Conservation (phyloP, 1,284 basidiomycete genomes). For the Microbotryum scabiosae region DNA sequence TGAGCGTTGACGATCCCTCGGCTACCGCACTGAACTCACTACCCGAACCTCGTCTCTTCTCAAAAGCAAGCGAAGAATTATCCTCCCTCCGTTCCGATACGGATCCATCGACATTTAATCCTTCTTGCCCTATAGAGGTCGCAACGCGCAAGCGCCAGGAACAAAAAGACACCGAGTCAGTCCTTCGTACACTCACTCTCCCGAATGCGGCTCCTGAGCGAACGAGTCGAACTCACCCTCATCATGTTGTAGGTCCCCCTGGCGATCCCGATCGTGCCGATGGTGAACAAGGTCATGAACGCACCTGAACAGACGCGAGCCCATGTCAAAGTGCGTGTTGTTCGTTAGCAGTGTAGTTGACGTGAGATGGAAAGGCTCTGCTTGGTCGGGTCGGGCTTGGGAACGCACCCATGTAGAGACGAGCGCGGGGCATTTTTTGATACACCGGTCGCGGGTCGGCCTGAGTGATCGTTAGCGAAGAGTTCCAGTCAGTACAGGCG, state of each 20-base stretch:
- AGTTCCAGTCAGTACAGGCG: too few species aligned
- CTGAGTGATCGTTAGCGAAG: constrained; percentile 5
- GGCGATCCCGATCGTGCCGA: constrained; percentile 30
- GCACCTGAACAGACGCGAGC: constrained; percentile 12
- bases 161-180: neutral
- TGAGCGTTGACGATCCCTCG: too few species aligned
- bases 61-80: too few species aligned
- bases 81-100: too few species aligned
- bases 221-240: constrained; percentile 18
- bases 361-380: neutral
- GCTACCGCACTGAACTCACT: too few species aligned
- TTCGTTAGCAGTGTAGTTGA: neutral
- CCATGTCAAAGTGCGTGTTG: too few species aligned
- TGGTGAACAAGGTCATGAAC: constrained; percentile 31
- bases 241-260: constrained; percentile 31
- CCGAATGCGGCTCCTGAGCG: too few species aligned
- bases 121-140: constrained; percentile 21
- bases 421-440: constrained; percentile 33
- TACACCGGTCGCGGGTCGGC: constrained; percentile 30
- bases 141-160: too few species aligned
- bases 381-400: neutral
- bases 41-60: too few species aligned
- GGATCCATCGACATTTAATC: neutral
- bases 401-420: constrained; percentile 34
- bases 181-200: neutral